Evolutionary conservation across 805 yeast genomes (phyloP).

Genomic region (Priceomyces carsonii): DNA sequence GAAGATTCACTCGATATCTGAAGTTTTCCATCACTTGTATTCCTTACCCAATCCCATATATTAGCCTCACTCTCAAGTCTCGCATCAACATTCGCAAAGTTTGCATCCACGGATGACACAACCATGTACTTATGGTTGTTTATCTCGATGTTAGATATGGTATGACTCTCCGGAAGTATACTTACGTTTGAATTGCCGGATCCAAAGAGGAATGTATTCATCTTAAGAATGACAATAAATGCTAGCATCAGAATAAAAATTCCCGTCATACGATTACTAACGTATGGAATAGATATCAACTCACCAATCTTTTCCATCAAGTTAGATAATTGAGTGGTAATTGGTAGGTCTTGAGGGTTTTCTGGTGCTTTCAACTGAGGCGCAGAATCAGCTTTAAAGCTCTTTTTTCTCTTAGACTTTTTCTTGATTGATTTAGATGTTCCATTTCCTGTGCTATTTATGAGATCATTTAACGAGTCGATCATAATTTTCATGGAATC

Average conservation of each 20-base stretch:
- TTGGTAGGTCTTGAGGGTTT: conserved; percentile 10
- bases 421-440: conserved; percentile 9
- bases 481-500: conserved; percentile 54
- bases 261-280: conserved; percentile 24
- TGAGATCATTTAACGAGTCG: conserved; percentile 44
- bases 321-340: conserved; percentile 18
- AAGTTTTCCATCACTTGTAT: conserved; percentile 24
- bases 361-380: conserved; percentile 16
- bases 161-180: conserved; percentile 4
- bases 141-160: conserved; percentile 20
- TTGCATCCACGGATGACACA: conserved; percentile 41
- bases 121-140: conserved; percentile 38
- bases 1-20: conserved; percentile 4
- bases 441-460: conserved; percentile 16
- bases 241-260: conserved; percentile 12
- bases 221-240: neutral
- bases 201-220: conserved; percentile 8
- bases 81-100: conserved; percentile 24
- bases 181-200: conserved; percentile 6
- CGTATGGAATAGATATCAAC: conserved; percentile 27
- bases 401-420: conserved; percentile 11
- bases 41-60: conserved; percentile 72
- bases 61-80: conserved; percentile 53
- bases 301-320: conserved; percentile 26
- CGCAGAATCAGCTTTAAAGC: conserved; percentile 10